Base-by-base conservation (phyloP, 129 eudicot genomes). In the Rutidosis leptorrhynchoides region DNA sequence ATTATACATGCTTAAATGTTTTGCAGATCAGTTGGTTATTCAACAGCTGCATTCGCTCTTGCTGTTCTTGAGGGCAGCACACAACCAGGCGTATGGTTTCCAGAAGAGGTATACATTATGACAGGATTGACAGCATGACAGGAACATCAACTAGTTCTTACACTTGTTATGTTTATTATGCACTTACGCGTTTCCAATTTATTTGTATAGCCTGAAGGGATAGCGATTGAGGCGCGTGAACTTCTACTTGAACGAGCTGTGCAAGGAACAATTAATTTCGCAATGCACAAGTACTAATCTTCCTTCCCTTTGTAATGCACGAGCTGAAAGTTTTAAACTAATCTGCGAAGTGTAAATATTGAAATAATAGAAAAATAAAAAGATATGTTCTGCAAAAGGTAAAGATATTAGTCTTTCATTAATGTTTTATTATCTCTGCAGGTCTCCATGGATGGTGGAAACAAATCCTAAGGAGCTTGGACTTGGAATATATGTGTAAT, bases 391-490 rank as follows among this genome's bases (percentile, higher is more conserved):
- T 33, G 53, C 20, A 14, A 20, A 5, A 6, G 28, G 29, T 27
- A 25, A 12, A 51, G 48, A 43, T n/a, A 46, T 46, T 26, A 22
- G 52, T 51, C 48, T 16, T 29, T 26, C 7, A 5, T 55, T 49
- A 46, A 35, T 35, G 1, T 5, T 35, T 67, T 27, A 57, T 55
- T 58, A 25, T 67, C 45, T 30, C 16, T 12, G 35, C 79, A 92
- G 98, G 85, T 77, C 98, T 70, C 98, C 98, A 14, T 92, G 96
- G 98, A 92, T 92, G 96, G 96, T 92, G 75, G 98, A 92, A 80
- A 88, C 91, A 58, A 64, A 92, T 43, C 98, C 98, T 0, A 88
- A 88, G 79, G 89, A 83, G 79, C 56, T 92, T 46, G 90, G 90
- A 35, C 79, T 92, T 54, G 96, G 98, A 62, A 92, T 92, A 62